phyloP scores from a whole-genome alignment of 768 basidiomycete genomes.

The Leccinum rimulosum region DNA sequence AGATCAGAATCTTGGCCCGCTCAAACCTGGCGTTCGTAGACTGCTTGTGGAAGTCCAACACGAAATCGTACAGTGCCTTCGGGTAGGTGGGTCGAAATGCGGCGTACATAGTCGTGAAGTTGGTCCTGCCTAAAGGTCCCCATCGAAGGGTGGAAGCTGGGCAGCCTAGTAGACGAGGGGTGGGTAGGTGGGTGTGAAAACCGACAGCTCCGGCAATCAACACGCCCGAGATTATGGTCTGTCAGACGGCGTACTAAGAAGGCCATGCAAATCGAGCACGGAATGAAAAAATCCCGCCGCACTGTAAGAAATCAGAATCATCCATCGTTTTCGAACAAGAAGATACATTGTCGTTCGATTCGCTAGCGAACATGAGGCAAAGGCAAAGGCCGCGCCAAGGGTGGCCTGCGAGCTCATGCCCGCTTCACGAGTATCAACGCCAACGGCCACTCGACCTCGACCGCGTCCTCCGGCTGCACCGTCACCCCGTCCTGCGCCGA shows the following conservation, averaged over 20 bases:
- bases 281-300: too few species aligned
- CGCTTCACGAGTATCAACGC: constrained; percentile 29
- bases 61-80: constrained; percentile 54
- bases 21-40: constrained; percentile 39
- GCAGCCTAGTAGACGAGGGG: background rate
- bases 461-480: constrained; percentile 19
- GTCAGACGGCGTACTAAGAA: too few species aligned
- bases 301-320: background rate
- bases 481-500: constrained; percentile 22
- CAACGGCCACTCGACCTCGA: constrained; percentile 45
- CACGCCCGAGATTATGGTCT: too few species aligned
- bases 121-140: constrained; percentile 64
- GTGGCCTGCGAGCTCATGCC: background rate
- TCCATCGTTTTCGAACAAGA: background rate
- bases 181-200: background rate
- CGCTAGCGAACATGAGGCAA: background rate
- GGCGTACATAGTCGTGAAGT: constrained; percentile 60
- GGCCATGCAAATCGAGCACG: too few species aligned
- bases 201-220: too few species aligned
- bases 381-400: background rate
- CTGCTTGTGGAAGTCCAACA: constrained; percentile 54
- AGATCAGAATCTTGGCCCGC: constrained; percentile 57
- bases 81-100: constrained; percentile 72
- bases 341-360: background rate
- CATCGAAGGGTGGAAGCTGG: constrained; percentile 33